Percentiles rank a stretch among this genome's conserved stretches.
phyloP scores from a whole-genome alignment of 108 stramenopile species.

The Pseudonitzschia multiseries region DNA sequence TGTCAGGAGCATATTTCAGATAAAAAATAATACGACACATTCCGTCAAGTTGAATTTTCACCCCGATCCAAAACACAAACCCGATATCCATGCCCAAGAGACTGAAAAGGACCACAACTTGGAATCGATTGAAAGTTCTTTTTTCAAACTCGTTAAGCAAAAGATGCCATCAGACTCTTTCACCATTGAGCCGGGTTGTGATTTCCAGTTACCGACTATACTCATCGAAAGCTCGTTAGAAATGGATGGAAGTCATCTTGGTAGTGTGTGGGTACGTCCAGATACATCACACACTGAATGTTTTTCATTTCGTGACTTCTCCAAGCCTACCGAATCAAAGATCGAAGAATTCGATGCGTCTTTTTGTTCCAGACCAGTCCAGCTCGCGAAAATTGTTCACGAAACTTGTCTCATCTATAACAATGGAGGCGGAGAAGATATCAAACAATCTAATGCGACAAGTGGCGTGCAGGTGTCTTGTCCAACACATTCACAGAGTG shows the following conservation, averaged over 20 bases:
- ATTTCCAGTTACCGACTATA: conserved; percentile 60
- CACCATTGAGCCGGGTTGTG: conserved; percentile 42
- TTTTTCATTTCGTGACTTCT: conserved; percentile 26
- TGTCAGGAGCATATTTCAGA: conserved; percentile 73
- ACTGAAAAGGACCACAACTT: neutral
- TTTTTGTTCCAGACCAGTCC: conserved; percentile 70
- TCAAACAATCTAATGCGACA: conserved; percentile 50
- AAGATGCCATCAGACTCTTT: conserved; percentile 9
- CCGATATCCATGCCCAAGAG: conserved; percentile 11
- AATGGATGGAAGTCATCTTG: conserved; percentile 65
- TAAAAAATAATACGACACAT: conserved; percentile 88
- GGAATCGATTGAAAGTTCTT: neutral
- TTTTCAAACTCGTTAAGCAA: neutral
- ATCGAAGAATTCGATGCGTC: conserved; percentile 30
- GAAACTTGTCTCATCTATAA: conserved; percentile 74
- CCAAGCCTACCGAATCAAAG: conserved; percentile 24
- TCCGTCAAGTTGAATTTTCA: conserved; percentile 61
- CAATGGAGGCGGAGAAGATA: conserved; percentile 44
- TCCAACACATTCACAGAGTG: conserved; percentile 32
- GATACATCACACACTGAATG: conserved; percentile 33
- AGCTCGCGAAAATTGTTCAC: conserved; percentile 79
- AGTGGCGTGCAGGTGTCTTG: conserved; percentile 77
- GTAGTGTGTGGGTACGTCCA: conserved; percentile 75
- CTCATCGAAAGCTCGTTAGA: conserved; percentile 77
- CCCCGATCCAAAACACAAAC: conserved; percentile 61